Conservation (phyloP, 352 stramenopile genomes). For the Pythium sp. region DNA sequence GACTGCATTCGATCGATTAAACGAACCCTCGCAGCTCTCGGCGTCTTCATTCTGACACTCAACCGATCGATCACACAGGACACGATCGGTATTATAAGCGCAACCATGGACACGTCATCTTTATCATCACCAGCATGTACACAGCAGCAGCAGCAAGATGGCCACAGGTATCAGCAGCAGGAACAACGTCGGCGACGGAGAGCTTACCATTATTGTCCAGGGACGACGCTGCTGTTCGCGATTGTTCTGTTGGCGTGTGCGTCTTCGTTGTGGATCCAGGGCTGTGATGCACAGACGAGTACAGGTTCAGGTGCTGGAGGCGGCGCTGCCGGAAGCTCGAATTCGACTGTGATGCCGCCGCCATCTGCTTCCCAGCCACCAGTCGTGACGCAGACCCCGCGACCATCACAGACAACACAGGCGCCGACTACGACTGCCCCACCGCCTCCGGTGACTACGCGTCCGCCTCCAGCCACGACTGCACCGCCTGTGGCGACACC, state of each 20-base stretch:
- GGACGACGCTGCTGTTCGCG: neutral
- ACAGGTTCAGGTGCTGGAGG: neutral
- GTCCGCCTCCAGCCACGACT: slow-evolving; percentile 5
- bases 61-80: neutral
- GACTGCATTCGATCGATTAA: neutral
- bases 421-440: neutral
- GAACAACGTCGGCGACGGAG: neutral
- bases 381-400: neutral
- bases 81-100: neutral
- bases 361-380: neutral
- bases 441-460: neutral
- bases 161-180: neutral
- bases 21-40: neutral
- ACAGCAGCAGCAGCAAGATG: neutral
- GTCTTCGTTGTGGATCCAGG: neutral
- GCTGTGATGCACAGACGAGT: slow-evolving; percentile 2
- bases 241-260: neutral
- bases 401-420: neutral
- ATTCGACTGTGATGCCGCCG: neutral
- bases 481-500: slow-evolving; percentile 2
- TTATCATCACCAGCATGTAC: neutral
- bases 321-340: neutral
- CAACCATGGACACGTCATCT: neutral
- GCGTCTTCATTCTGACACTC: neutral
- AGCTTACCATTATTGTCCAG: neutral